These are phyloP conservation scores for Scedosporium minutisporum DNA, from an alignment of 2,329 filamentous ascomycete genomes.

Conservation along the genomic window DNA sequence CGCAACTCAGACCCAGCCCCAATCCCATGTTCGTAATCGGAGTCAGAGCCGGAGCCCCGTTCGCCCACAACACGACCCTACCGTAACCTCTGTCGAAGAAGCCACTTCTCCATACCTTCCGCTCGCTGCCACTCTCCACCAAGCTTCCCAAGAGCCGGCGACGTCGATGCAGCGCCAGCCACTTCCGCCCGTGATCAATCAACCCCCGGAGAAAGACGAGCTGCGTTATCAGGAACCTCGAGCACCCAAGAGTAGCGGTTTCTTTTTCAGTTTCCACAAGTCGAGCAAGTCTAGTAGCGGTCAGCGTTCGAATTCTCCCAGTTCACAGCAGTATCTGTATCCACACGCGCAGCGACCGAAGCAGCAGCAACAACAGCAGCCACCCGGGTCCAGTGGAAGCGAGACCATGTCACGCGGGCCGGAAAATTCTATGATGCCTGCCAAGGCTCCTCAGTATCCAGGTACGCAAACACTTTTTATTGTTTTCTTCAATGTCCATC, in stretches of 20 bases:
- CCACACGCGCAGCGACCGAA: constrained; percentile 6
- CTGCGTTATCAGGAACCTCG: constrained; percentile 26
- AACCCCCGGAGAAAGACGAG: constrained; percentile 8
- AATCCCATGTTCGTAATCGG: not conserved
- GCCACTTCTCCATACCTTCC: constrained; percentile 16
- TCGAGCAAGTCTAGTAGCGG: not conserved
- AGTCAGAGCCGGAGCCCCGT: not conserved
- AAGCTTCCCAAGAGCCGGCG: constrained; percentile 13
- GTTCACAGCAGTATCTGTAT: constrained; percentile 8
- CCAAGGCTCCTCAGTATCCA: constrained; percentile 11
- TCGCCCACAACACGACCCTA: not conserved
- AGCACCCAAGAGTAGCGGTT: constrained; percentile 37
- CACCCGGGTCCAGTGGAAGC: constrained; percentile 15
- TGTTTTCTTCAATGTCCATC: not conserved
- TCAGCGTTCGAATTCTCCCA: not conserved
- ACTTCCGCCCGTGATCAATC: not conserved
- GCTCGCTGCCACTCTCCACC: constrained; percentile 17
- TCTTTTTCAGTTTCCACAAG: constrained; percentile 26
- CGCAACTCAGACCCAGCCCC: not conserved
- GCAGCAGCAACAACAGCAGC: constrained; percentile 16
- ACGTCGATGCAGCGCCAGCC: constrained; percentile 15
- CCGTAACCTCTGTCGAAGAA: constrained; percentile 11
- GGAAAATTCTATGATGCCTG: constrained; percentile 18
- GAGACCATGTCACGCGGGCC: constrained; percentile 27
- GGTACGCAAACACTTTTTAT: constrained; percentile 9